phyloP scores from a whole-genome alignment of 2,329 filamentous ascomycete species.

The Pseudogymnoascus sp. region DNA sequence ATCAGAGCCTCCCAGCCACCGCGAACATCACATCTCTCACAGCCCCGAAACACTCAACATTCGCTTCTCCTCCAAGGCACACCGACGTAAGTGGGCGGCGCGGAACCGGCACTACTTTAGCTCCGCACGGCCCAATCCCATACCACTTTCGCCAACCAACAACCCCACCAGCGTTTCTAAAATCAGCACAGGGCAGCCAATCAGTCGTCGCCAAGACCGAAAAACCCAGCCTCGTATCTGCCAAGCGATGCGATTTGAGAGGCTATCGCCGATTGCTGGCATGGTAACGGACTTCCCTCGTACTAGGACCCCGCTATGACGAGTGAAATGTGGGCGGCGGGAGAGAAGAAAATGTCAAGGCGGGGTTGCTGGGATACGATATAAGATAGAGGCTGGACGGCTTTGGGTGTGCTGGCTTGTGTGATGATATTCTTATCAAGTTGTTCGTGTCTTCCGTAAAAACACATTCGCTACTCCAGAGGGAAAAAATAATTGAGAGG shows the following conservation, averaged over 20 bases:
- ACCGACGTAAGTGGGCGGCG: background rate
- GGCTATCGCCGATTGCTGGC: background rate
- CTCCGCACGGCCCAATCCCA: background rate
- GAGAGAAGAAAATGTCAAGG: background rate
- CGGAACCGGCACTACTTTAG: background rate
- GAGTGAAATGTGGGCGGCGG: background rate
- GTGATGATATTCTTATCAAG: background rate
- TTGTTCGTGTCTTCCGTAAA: background rate
- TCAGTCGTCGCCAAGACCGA: background rate
- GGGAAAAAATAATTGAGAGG: background rate
- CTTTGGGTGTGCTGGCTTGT: background rate
- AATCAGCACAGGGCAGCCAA: background rate
- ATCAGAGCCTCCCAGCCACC: background rate
- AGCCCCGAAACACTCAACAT: background rate
- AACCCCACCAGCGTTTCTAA: background rate
- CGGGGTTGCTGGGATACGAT: background rate
- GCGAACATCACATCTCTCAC: background rate
- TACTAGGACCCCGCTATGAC: background rate
- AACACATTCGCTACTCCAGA: background rate
- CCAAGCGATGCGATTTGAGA: background rate
- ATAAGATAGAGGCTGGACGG: background rate
- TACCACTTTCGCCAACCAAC: background rate
- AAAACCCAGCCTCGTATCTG: background rate
- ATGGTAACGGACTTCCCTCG: background rate
- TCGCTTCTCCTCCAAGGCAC: background rate